Evolutionary conservation across 106 monocot species (phyloP), one percentile per base, ranked within the genome.

Genomic region (Dioscorea dumetorum): DNA sequence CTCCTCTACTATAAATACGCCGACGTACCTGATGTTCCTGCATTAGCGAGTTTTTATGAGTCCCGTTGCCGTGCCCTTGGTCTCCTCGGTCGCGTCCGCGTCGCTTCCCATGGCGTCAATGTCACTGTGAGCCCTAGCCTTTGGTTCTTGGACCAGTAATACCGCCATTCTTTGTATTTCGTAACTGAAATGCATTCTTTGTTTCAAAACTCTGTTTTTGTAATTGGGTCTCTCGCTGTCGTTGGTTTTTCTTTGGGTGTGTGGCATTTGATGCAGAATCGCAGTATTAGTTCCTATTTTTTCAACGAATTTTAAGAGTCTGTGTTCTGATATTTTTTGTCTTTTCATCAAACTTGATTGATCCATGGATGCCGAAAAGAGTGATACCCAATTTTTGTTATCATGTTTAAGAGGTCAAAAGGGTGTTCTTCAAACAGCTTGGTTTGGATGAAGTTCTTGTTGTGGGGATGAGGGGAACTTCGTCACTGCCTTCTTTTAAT

Each of bases 1-100:
- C 88, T 97, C 62, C 91, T 97, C 71, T 97, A 97, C 73, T 97
- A 97, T 73, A 91, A 88, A 69, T 97, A 91, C 66, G 83, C 76
- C 0, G 18, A 61, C 13, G 62, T 91, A 21, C 82, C 84, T 18
- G 88, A 97, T 28, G 67, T 87, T 50, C 28, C 67, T 49, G 69
- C 76, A 24, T 81, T 89, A 51, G 82, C 81, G 48, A 28, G 60
- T 56, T 82, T 86, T 76, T 97, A 84, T 58, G 76, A 87, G 0
- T 76, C 86, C 24, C 77, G 84, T 48, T 91, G 91, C 72, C 57
- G 62, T 34, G 84, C 86, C 15, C 92, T 97, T 56, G 80, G 67
- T 50, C 84, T 97, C 53, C 81, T 88, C 59, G 95, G 95, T 64
- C 95, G 95, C 67, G 84, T 97, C 69, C 91, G 95, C 5, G 35